Conservation (phyloP, 2,329 filamentous ascomycete genomes). For the Metarhizium humberi region DNA sequence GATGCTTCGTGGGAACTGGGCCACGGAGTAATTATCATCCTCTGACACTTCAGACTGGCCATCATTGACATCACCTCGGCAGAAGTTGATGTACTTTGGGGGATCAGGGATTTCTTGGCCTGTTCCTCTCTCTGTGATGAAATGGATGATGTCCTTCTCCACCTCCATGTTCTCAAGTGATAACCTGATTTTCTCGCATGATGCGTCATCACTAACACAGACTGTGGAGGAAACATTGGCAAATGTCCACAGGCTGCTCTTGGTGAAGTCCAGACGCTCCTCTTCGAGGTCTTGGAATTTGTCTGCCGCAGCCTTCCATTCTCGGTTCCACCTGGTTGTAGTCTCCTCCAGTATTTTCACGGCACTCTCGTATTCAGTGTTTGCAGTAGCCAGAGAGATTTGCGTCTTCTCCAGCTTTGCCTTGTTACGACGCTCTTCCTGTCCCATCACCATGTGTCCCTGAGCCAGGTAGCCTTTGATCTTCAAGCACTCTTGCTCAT, state of each 20-base stretch:
- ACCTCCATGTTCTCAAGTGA: slow-evolving; percentile 94
- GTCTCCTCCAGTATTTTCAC: slow-evolving; percentile 93
- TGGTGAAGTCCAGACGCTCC: slow-evolving; percentile 91
- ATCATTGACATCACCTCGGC: slow-evolving; percentile 76
- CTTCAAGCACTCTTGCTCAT: slow-evolving; percentile 94
- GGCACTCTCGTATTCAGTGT: slow-evolving; percentile 85
- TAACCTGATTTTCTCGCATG: slow-evolving; percentile 91
- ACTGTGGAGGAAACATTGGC: slow-evolving; percentile 96
- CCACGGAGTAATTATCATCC: slow-evolving; percentile 85
- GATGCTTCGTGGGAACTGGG: slow-evolving; percentile 89
- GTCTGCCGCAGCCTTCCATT: slow-evolving; percentile 96
- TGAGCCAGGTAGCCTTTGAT: slow-evolving; percentile 98
- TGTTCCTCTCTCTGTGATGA: slow-evolving; percentile 83
- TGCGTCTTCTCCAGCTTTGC: slow-evolving; percentile 98
- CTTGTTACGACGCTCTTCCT: slow-evolving; percentile 98
- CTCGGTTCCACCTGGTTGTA: slow-evolving; percentile 89
- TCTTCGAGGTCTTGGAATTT: slow-evolving; percentile 99
- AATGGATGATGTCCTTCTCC: slow-evolving; percentile 81
- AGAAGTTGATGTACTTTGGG: slow-evolving; percentile 98
- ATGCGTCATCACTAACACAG: slow-evolving; percentile 92
- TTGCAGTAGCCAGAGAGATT: slow-evolving; percentile 83
- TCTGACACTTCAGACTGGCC: slow-evolving; percentile 74
- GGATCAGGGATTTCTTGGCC: slow-evolving; percentile 96
- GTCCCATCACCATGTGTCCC: slow-evolving; percentile 99
- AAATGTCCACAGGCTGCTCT: slow-evolving; percentile 96